phyloP scores from a whole-genome alignment of 2,329 filamentous ascomycete genomes.

The Aspergillus sp. region DNA sequence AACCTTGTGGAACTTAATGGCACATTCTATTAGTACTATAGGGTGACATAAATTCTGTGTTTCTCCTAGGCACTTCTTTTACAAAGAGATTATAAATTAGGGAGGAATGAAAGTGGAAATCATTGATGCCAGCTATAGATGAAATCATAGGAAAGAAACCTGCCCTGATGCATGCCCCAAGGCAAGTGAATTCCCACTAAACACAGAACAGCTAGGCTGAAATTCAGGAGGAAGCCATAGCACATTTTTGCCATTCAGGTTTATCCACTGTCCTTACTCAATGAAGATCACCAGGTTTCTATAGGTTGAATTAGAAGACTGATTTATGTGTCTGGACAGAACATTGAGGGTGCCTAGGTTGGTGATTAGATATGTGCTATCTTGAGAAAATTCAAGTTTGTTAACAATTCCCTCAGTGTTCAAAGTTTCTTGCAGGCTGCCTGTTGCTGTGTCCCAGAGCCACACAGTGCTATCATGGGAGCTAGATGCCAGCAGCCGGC shows the following conservation, averaged over 20 bases:
- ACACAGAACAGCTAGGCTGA: slow-evolving; percentile 7
- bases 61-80: slow-evolving; percentile 24
- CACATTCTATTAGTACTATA: no score
- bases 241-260: slow-evolving; percentile 3
- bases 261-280: slow-evolving; percentile 5
- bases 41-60: no score
- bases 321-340: neutral
- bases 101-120: no score
- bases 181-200: slow-evolving; percentile 5
- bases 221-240: slow-evolving; percentile 12
- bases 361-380: slow-evolving; percentile 1
- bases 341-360: slow-evolving; percentile 3
- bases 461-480: slow-evolving; percentile 3
- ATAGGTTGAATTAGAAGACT: neutral
- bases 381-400: slow-evolving; percentile 1
- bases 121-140: no score
- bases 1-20: no score
- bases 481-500: slow-evolving; percentile 11
- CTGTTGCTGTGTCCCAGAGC: slow-evolving; percentile 10
- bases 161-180: slow-evolving; percentile 7
- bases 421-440: neutral
- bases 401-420: no score
- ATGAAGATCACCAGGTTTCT: no score
- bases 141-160: no score
- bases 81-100: no score